Evolutionary conservation across 2,329 filamentous ascomycete species (phyloP).

Genomic region (Xylariaceae sp.): DNA sequence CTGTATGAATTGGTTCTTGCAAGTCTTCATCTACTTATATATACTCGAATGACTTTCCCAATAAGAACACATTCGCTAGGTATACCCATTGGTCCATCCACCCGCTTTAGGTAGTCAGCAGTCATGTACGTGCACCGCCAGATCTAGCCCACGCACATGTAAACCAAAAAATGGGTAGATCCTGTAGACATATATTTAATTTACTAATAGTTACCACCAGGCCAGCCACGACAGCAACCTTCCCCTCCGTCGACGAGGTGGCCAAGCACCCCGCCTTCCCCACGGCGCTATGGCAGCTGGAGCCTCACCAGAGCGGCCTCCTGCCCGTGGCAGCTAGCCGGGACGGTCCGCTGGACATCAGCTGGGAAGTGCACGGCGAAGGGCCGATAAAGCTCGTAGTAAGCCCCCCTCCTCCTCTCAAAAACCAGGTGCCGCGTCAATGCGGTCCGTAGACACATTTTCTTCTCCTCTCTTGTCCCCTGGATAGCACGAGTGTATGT

Average conservation of each 20-base stretch:
- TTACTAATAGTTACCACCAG: constrained; percentile 5
- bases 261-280: constrained; percentile 65
- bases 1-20: not conserved
- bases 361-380: constrained; percentile 79
- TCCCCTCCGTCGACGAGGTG: constrained; percentile 35
- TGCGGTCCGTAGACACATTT: not conserved
- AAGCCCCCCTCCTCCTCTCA: constrained; percentile 42
- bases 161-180: not conserved
- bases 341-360: constrained; percentile 75
- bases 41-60: too few species aligned
- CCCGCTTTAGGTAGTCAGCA: not conserved
- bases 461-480: not conserved
- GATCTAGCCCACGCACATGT: not conserved
- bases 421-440: not conserved
- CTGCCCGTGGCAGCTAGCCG: constrained; percentile 67
- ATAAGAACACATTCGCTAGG: too few species aligned
- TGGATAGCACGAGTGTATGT: too few species aligned
- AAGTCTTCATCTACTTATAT: not conserved
- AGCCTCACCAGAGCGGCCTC: constrained; percentile 64
- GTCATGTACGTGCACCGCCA: not conserved
- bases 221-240: constrained; percentile 6
- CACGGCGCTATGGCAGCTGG: constrained; percentile 69
- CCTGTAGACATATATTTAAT: not conserved
- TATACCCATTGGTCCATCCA: too few species aligned
- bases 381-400: constrained; percentile 75